Evolutionary conservation across 495 filamentous ascomycete species (phyloP), one percentile per base, ranked within the genome.

Genomic region (Bacidia rubella): DNA sequence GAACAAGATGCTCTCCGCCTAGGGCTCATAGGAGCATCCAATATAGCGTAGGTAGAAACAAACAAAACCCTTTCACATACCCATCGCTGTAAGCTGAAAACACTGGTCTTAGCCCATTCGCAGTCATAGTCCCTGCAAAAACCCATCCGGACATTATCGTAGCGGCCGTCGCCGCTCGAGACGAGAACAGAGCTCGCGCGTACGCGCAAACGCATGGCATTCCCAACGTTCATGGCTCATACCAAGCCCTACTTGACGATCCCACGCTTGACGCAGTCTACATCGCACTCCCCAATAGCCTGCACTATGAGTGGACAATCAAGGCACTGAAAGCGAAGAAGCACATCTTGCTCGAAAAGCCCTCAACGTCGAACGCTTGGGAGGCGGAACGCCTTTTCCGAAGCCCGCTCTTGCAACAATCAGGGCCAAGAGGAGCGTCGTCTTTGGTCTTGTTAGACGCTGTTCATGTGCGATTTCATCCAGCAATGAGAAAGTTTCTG

Each of bases 161-260:
- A 29, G 68, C 68, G 1, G 74, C 74, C 1, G 71, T 86, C 0
- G 77, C 81, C 4, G 75, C 80, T 4, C 69, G 79, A n/a, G 73
- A 81, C 54, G 56, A 49, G 11, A 61, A 61, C 5, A 74, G 68
- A 50, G 81, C 80, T 0, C 60, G 73, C 46, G 64, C 62, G 0
- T 83, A 73, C 60, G 80, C 81, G 2, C 73, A 75, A 59, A 73
- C 71, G 51, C 67, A 82, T 57, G 62, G 63, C 5, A 82, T 86
- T 42, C 71, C 72, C 0, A 66, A 72, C 12, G 76, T 80, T 0
- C 69, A 75, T 29, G 58, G 62, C 12, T 65, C 63, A 3, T 76
- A 76, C 42, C 58, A 73, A 57, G 72, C 72, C 1, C 53, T 75
- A 9, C 52, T 71, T 0, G 39, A 68, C 41, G 71, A 75, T 52